Evolutionary conservation across 805 yeast species (phyloP), one percentile per base, ranked within the genome.

Genomic region (Candida patagonica): DNA sequence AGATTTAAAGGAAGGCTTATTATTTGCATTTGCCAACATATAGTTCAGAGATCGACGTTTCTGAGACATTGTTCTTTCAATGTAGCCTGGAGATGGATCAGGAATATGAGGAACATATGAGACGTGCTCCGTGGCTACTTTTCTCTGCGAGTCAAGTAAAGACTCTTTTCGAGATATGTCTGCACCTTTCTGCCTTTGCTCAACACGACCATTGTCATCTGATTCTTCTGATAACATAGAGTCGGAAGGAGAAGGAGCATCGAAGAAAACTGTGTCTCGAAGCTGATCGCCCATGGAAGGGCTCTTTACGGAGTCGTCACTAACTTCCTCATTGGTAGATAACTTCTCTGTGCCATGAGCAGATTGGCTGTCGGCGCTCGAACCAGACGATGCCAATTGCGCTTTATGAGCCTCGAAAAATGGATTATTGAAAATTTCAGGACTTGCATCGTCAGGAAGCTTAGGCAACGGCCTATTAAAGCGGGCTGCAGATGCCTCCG

Each of bases 121-220:
- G 15, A 38, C 38, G 22, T 49, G 52, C 32, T 38, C 36, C 2
- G 61, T 55, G 3, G 48, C 43, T 6, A 55, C 52, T 22, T 48
- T 50, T 4, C 61, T 41, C 44, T 59, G 58, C 8, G 50, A 49
- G 13, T 59, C 63, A 35, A 50, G 50, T 30, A 59, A 44, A 15
- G 58, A 52, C 41, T 58, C 63, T 34, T 59, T 56, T 8, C 63
- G 54, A 2, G 53, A 44, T 6, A 55, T 36, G 20, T 40, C 33
- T 4, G 29, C 23, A 8, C 44, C 40, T 10, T 25, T 36, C 25
- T 26, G 13, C n/a, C n/a, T n/a, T n/a, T n/a, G n/a, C n/a, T n/a
- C n/a, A 13, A 27, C 16, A 9, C 36, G 32, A 17, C 30, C 39
- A 19, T 24, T 32, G 29, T 37, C 35, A 5, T 27, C 29, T 10